These are phyloP conservation scores for Ogataea paradorogensis DNA, from an alignment of 805 yeast species.

Conservation along the genomic window DNA sequence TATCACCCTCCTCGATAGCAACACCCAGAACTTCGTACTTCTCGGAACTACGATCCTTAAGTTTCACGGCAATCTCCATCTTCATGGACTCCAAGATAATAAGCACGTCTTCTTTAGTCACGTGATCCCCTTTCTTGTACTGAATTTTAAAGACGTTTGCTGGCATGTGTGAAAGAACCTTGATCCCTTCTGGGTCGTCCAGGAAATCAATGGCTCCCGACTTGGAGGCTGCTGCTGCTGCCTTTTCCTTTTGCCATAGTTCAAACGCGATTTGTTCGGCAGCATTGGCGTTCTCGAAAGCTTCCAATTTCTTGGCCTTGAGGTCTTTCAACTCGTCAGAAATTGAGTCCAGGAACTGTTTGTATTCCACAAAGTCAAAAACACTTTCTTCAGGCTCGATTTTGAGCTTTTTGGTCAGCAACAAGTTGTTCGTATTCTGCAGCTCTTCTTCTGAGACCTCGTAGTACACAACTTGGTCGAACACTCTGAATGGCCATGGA, in stretches of 20 bases:
- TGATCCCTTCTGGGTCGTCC: slow-evolving; percentile 68
- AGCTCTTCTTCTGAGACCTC: slow-evolving; percentile 35
- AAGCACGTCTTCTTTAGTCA: slow-evolving; percentile 70
- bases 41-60: slow-evolving; percentile 50
- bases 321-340: slow-evolving; percentile 27
- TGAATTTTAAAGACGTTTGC: slow-evolving; percentile 97
- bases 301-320: slow-evolving; percentile 51
- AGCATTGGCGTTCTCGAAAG: slow-evolving; percentile 74
- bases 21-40: slow-evolving; percentile 70
- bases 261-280: slow-evolving; percentile 62
- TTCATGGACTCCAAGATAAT: slow-evolving; percentile 97
- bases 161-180: slow-evolving; percentile 83
- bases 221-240: slow-evolving; percentile 37
- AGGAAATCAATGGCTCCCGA: not conserved
- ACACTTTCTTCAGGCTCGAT: slow-evolving; percentile 29
- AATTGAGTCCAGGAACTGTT: slow-evolving; percentile 28
- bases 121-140: slow-evolving; percentile 69
- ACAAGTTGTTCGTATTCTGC: slow-evolving; percentile 26
- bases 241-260: slow-evolving; percentile 42
- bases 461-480: slow-evolving; percentile 75
- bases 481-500: slow-evolving; percentile 91
- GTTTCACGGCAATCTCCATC: slow-evolving; percentile 63
- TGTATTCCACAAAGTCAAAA: slow-evolving; percentile 35
- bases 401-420: slow-evolving; percentile 30
- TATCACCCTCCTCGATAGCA: slow-evolving; percentile 82